phyloP scores from a whole-genome alignment of 352 stramenopile species.

The Blastocystis sp. region DNA sequence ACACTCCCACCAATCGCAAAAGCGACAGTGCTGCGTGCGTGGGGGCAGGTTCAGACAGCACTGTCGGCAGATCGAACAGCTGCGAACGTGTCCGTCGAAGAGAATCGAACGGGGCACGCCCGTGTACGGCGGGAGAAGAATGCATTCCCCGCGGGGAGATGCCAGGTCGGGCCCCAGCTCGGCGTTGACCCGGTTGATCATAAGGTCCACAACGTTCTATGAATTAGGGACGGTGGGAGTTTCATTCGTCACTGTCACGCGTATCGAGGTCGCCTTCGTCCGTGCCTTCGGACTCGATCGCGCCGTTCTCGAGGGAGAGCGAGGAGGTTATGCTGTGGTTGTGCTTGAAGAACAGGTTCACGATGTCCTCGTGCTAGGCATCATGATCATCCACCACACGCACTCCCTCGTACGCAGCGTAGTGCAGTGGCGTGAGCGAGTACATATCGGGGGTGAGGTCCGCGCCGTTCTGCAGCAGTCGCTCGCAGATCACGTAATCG shows the following conservation, averaged over 20 bases:
- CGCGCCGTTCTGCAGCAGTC: conserved; percentile 13
- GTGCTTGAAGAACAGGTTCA: conserved; percentile 48
- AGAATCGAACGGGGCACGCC: conserved; percentile 46
- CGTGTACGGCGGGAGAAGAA: conserved; percentile 16
- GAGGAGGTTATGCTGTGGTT: not conserved
- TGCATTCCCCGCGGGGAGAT: conserved; percentile 15
- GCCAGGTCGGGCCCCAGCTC: conserved; percentile 36
- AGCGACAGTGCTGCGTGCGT: conserved; percentile 61
- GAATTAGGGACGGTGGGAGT: not conserved
- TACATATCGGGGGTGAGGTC: not conserved
- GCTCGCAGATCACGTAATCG: conserved; percentile 52
- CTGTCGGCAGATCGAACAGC: not conserved
- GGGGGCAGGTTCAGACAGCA: conserved; percentile 45
- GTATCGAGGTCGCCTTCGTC: conserved; percentile 15
- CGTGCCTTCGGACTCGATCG: not conserved
- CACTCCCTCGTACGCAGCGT: conserved; percentile 58
- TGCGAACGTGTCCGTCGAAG: conserved; percentile 43
- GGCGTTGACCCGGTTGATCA: conserved; percentile 38
- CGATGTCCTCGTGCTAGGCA: conserved; percentile 48
- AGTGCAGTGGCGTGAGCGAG: conserved; percentile 38
- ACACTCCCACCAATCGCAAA: conserved; percentile 30
- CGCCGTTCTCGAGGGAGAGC: too few relatives aligned
- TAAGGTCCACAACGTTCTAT: conserved; percentile 48
- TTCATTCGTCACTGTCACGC: conserved; percentile 5
- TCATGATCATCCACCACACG: not conserved